These are phyloP conservation scores for Lunularia cruciata DNA, from an alignment of 225 moss, liverwort and hornwort species.

Conservation along the genomic window DNA sequence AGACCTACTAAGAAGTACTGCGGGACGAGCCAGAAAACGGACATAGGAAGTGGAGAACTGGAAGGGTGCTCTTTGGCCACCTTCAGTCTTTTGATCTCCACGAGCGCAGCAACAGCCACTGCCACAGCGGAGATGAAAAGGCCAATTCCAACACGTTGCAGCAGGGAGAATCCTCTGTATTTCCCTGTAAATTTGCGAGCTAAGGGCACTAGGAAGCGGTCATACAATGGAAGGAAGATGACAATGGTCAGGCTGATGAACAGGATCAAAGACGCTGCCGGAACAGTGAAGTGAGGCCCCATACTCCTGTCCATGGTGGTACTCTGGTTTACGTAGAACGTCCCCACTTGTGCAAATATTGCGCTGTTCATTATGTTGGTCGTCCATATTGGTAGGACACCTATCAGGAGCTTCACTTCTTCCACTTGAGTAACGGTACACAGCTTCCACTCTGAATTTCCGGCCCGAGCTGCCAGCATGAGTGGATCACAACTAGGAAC, in stretches of 20 bases:
- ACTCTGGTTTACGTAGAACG: constrained; percentile 60
- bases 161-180: constrained; percentile 49
- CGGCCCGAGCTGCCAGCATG: background rate
- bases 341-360: constrained; percentile 45
- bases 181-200: constrained; percentile 42
- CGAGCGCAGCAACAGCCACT: constrained; percentile 46
- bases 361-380: constrained; percentile 47
- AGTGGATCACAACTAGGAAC: background rate
- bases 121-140: constrained; percentile 41
- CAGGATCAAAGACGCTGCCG: constrained; percentile 57
- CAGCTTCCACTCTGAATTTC: constrained; percentile 27
- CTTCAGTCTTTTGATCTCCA: constrained; percentile 47
- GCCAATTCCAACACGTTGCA: constrained; percentile 59
- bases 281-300: constrained; percentile 40
- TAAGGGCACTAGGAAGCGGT: constrained; percentile 41
- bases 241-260: constrained; percentile 37
- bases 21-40: constrained; percentile 75
- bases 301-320: constrained; percentile 52
- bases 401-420: constrained; percentile 54
- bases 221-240: constrained; percentile 52
- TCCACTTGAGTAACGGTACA: constrained; percentile 69
- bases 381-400: constrained; percentile 59
- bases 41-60: constrained; percentile 50
- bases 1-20: constrained; percentile 69
- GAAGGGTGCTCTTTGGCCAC: constrained; percentile 24